phyloP scores from a whole-genome alignment of 2,329 filamentous ascomycete genomes.

The Metarhizium album region DNA sequence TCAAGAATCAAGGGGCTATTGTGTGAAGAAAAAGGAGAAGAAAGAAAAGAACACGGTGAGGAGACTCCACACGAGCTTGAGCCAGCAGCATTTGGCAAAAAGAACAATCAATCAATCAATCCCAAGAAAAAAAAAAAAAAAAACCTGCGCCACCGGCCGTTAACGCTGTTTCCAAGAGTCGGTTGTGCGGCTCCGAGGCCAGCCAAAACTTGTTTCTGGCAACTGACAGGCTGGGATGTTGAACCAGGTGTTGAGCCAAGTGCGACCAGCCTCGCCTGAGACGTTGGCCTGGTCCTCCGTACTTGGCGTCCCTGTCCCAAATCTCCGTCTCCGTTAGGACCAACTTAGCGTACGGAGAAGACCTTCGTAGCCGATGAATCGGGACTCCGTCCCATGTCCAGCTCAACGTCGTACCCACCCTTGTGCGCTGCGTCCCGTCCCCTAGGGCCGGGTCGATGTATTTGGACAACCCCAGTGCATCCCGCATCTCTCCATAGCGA shows the following conservation, averaged over 20 bases:
- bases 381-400: too few species aligned
- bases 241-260: neutral
- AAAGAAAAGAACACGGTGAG: neutral
- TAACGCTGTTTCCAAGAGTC: neutral
- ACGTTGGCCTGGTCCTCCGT: neutral
- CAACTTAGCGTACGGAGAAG: too few species aligned
- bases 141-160: neutral
- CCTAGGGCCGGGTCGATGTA: neutral
- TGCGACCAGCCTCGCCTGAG: too few species aligned
- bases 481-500: neutral
- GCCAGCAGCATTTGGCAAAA: too few species aligned
- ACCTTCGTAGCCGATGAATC: too few species aligned
- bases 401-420: neutral
- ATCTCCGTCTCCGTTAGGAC: too few species aligned
- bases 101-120: too few species aligned
- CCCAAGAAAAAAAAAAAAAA: neutral
- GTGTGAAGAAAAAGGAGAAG: neutral
- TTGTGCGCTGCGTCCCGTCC: neutral
- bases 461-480: neutral
- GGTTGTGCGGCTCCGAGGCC: too few species aligned
- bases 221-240: neutral
- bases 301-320: neutral
- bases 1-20: too few species aligned
- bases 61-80: neutral
- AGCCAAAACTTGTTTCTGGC: neutral